Evolutionary conservation across 306 rosid species (phyloP), one percentile per base, ranked within the genome.

Genomic region (Fagus crenata): DNA sequence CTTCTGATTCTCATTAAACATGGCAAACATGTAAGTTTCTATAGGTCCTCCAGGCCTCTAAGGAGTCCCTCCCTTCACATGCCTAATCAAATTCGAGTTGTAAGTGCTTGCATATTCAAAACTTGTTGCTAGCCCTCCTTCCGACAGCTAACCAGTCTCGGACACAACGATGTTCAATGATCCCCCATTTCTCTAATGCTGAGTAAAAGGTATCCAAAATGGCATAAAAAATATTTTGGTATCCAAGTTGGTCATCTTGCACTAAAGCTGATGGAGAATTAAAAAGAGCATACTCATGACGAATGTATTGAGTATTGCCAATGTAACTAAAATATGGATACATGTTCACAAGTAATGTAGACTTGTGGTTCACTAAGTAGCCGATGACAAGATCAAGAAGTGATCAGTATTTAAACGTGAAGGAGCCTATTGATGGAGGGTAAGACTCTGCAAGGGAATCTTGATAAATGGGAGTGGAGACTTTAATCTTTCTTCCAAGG

Each of bases 81-180:
- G 87, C 1, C 60, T 15, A 37, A 84, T 71, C 77, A 86, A 58
- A 3, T 82, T 84, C 2, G 76, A 75, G 17, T 84, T 80, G 7
- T 86, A 87, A 49, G 83, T 81, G 46, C 80, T 69, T 9, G 88
- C 91, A 76, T 82, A 80, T 0, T 82, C 86, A 6, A 43, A 46
- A 3, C 81, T 42, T 59, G 93, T 81, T 11, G 68, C 85, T 0
- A 6, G 64, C 11, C 91, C 88, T 2, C 86, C 84, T 7, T 69
- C 69, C 0, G 91, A 80, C 7, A 91, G 91, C 89, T 90, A 89
- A 6, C 91, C 91, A 55, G 69, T 80, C 71, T 89, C 87, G 0
- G 89, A 77, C 11, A 84, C 87, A 31, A 85, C 86, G 3, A 87
- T 74, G 49, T 76, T 73, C 71, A 85, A 2, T 1, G 81, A 55